Evolutionary conservation across 257 asterid genomes (phyloP), one percentile per base, ranked within the genome.

Genomic region (Thymus quinquecostatus): DNA sequence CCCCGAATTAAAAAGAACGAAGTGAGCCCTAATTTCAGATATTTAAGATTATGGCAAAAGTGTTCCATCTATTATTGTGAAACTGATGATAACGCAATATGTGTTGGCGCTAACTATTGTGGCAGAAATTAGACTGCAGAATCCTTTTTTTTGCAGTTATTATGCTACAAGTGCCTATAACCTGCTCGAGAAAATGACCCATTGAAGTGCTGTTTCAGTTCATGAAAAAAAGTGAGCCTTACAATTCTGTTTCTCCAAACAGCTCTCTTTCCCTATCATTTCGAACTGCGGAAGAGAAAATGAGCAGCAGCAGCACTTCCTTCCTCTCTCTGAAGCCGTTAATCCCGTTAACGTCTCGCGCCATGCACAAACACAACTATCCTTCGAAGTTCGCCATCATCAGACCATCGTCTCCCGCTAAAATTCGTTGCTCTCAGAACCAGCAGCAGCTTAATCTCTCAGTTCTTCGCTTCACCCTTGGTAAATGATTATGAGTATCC

Each of bases 391-490:
- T 59, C 55, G 38, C 36, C 60, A 58, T 32, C 3, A 61, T 45
- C 59, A 82, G 74, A 36, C 51, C 77, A 9, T 73, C 79, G 7
- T 30, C 54, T 1, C 64, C 49, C 44, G 57, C 77, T 3, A 69
- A 9, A 69, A 75, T 74, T 74, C 53, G 74, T 56, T 84, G 92
- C 73, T 77, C 82, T 27, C 79, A 74, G 66, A 80, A 66, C 29
- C 85, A 78, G 3, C 86, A 85, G 34, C 93, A 83, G 79, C 88
- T 86, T 70, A 88, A 94, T 58, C 94, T 94, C 78, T 91, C 97
- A 2, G 96, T 89, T 79, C 97, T 94, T 78, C 97, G 97, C 82
- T 94, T 94, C 82, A 94, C 97, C 33, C 87, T 94, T 4, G 97
- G 97, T 89, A 82, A 29, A 30, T 29, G 2, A 32, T 64, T 10